A percentile compares a stretch with the other conserved stretches of the same genome.
These are phyloP conservation scores for Cladorrhinum samala DNA, from an alignment of 495 filamentous ascomycete species.

Conservation along the genomic window DNA sequence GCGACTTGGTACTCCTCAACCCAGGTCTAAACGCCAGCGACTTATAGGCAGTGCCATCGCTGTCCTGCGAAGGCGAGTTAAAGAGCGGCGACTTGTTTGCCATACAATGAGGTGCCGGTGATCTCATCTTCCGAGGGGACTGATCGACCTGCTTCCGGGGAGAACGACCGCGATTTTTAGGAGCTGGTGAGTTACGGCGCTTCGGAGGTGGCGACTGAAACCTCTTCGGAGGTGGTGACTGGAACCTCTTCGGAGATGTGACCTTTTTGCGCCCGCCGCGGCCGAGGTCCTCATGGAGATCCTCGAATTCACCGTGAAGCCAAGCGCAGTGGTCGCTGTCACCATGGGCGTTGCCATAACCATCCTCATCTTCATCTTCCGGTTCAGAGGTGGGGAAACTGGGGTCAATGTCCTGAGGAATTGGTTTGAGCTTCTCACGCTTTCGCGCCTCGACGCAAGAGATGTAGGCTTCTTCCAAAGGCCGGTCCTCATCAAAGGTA, in stretches of 20 bases:
- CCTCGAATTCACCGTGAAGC: constrained; percentile 54
- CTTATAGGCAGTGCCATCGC: constrained; percentile 42
- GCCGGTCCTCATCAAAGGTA: constrained; percentile 90
- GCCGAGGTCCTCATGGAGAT: constrained; percentile 39
- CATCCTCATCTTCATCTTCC: constrained; percentile 67
- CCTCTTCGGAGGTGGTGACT: constrained; percentile 41
- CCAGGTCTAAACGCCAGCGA: constrained; percentile 57
- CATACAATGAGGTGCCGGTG: constrained; percentile 47
- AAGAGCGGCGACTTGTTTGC: constrained; percentile 36
- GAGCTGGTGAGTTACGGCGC: constrained; percentile 41
- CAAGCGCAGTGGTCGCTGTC: constrained; percentile 54
- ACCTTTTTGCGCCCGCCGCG: constrained; percentile 31
- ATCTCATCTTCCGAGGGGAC: constrained; percentile 61
- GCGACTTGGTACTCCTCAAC: constrained; percentile 67
- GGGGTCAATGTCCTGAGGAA: constrained; percentile 94
- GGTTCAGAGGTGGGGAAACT: constrained; percentile 92
- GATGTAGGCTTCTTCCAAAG: constrained; percentile 87
- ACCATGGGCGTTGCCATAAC: constrained; percentile 44
- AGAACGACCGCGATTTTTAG: constrained; percentile 40
- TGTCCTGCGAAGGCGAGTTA: constrained; percentile 34
- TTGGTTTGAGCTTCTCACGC: constrained; percentile 66
- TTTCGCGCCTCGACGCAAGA: constrained; percentile 76
- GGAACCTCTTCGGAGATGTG: constrained; percentile 38
- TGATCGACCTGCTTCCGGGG: constrained; percentile 58
- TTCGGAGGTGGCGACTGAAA: constrained; percentile 44